phyloP scores from a whole-genome alignment of 371 early-diverging fungal species.

The Mortierella polycephala region DNA sequence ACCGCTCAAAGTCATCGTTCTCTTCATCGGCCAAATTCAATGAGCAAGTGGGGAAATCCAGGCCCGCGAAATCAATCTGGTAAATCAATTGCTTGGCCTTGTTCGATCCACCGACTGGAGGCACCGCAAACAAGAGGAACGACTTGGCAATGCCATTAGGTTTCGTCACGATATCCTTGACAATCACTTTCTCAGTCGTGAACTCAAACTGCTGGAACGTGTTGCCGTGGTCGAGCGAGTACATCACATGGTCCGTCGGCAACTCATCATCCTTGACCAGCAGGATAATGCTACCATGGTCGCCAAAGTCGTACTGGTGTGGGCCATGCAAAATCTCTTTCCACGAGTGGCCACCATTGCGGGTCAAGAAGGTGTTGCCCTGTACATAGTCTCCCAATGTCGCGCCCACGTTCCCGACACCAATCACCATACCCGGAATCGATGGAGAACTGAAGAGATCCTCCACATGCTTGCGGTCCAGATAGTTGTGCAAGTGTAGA shows the following conservation, averaged over 20 bases:
- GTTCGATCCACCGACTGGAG: slow-evolving; percentile 30
- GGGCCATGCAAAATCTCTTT: slow-evolving; percentile 75
- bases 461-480: slow-evolving; percentile 79
- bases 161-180: slow-evolving; percentile 76
- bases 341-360: slow-evolving; percentile 88
- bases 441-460: slow-evolving; percentile 82
- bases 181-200: slow-evolving; percentile 60
- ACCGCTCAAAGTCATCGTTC: slow-evolving; percentile 83
- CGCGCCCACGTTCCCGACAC: slow-evolving; percentile 91
- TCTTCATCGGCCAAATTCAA: slow-evolving; percentile 57
- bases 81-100: slow-evolving; percentile 63
- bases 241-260: slow-evolving; percentile 77
- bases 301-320: slow-evolving; percentile 88
- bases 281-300: slow-evolving; percentile 82
- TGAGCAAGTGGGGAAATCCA: slow-evolving; percentile 32
- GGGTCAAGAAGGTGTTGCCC: slow-evolving; percentile 86
- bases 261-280: slow-evolving; percentile 78
- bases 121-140: slow-evolving; percentile 74
- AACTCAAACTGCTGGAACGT: slow-evolving; percentile 70
- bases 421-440: slow-evolving; percentile 91
- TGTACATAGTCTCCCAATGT: slow-evolving; percentile 71
- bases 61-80: slow-evolving; percentile 77
- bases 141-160: slow-evolving; percentile 78
- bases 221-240: slow-evolving; percentile 71
- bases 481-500: slow-evolving; percentile 85